Conservation (phyloP, 1,139 yeast species). For the Yamadazyma oceani region DNA sequence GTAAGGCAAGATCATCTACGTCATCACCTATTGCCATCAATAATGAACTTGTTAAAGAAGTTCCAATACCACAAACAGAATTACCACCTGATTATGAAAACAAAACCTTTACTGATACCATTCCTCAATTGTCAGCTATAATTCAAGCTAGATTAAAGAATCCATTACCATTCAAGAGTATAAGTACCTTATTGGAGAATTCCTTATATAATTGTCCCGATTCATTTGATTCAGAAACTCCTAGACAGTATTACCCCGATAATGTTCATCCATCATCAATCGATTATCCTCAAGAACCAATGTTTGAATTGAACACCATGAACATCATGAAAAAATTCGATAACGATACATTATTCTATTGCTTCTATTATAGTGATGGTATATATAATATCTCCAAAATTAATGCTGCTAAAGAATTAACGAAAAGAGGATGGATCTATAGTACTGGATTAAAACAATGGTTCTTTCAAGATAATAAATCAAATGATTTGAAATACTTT, state of each 20-base stretch:
- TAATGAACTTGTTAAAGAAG: slow-evolving; percentile 6
- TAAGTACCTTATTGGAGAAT: slow-evolving; percentile 62
- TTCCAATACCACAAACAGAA: slow-evolving; percentile 12
- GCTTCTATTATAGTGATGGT: slow-evolving; percentile 75
- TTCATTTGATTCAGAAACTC: slow-evolving; percentile 85
- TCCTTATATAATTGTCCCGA: slow-evolving; percentile 91
- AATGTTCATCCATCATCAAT: slow-evolving; percentile 89
- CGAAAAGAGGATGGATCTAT: slow-evolving; percentile 84
- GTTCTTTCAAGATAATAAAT: slow-evolving; percentile 61
- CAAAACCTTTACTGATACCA: slow-evolving; percentile 31
- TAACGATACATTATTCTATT: slow-evolving; percentile 85
- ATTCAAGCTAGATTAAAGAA: slow-evolving; percentile 36
- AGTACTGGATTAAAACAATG: slow-evolving; percentile 78
- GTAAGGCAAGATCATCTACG: slow-evolving; percentile 14
- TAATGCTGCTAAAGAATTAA: slow-evolving; percentile 81
- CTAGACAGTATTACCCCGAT: slow-evolving; percentile 75
- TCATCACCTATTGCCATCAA: slow-evolving; percentile 21
- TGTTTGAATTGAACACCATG: slow-evolving; percentile 53
- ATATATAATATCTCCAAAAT: slow-evolving; percentile 52
- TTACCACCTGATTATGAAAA: slow-evolving; percentile 13
- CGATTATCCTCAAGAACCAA: slow-evolving; percentile 90
- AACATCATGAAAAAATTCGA: slow-evolving; percentile 71
- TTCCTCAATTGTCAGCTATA: slow-evolving; percentile 30
- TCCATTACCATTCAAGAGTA: slow-evolving; percentile 59
- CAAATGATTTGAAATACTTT: slow-evolving; percentile 70